Conservation (phyloP, 1,139 yeast genomes). For the Saccharomyces hybrid region DNA sequence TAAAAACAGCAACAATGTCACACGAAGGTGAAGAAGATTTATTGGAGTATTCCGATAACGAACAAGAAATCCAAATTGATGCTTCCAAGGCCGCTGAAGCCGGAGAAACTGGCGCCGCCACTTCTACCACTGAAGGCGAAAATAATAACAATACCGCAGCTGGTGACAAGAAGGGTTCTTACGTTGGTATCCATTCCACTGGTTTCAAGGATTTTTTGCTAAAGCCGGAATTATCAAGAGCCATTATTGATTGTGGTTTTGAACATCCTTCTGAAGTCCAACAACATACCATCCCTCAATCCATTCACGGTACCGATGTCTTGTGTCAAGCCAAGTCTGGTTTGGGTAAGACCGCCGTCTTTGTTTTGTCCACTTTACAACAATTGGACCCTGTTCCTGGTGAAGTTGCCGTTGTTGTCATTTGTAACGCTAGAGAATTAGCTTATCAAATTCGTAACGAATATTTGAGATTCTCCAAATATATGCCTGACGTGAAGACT, state of each 20-base stretch:
- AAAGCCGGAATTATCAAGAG: constrained; percentile 94
- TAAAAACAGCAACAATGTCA: constrained; percentile 19
- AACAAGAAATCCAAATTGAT: constrained; percentile 80
- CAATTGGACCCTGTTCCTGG: constrained; percentile 98
- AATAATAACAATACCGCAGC: constrained; percentile 37
- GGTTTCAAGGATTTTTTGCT: constrained; percentile 96
- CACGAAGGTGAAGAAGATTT: constrained; percentile 98
- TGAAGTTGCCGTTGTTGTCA: constrained; percentile 86
- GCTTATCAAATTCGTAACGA: constrained; percentile 98
- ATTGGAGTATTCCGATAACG: constrained; percentile 96
- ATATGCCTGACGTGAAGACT: constrained; percentile 96
- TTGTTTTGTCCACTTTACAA: constrained; percentile 90
- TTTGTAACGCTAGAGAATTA: constrained; percentile 97
- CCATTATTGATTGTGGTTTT: constrained; percentile 98
- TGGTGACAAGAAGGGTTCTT: constrained; percentile 90
- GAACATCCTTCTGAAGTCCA: constrained; percentile 99
- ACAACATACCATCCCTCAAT: constrained; percentile 97
- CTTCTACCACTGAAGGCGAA: constrained; percentile 25
- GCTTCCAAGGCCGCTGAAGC: constrained; percentile 46
- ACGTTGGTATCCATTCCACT: constrained; percentile 96
- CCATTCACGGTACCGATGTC: constrained; percentile 95
- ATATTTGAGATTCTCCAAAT: constrained; percentile 94
- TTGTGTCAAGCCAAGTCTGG: constrained; percentile 99
- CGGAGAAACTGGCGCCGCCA: constrained; percentile 20
- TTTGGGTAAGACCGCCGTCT: constrained; percentile 98